These are phyloP conservation scores for Arctium minus DNA, from an alignment of 129 eudicot genomes.

Conservation along the genomic window DNA sequence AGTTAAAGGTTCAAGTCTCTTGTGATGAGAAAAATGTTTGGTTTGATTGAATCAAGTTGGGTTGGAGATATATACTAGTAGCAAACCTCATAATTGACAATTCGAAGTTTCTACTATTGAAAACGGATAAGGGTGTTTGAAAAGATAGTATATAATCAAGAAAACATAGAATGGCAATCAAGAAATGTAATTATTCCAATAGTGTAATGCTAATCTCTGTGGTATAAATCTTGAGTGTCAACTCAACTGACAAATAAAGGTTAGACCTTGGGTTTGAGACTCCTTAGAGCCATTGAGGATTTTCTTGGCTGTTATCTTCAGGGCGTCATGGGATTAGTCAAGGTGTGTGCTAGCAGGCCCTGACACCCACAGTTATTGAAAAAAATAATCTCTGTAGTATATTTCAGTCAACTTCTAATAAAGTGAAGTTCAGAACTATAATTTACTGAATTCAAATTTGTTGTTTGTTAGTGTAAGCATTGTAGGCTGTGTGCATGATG, in stretches of 20 bases:
- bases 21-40: too few species aligned
- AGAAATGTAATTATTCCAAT: background rate
- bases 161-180: background rate
- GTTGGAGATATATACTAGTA: background rate
- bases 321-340: background rate
- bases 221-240: background rate
- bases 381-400: background rate
- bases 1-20: too few species aligned
- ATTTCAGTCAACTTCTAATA: background rate
- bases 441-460: background rate
- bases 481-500: background rate
- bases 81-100: background rate
- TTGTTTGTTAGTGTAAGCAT: background rate
- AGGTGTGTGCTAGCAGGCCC: background rate
- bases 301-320: background rate
- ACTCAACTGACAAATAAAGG: background rate
- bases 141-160: too few species aligned
- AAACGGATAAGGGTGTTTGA: background rate
- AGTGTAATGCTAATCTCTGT: background rate
- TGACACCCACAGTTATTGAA: background rate
- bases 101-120: background rate
- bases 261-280: background rate
- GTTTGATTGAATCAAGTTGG: background rate
- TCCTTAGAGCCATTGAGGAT: background rate
- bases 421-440: background rate